A percentile compares a stretch with the other conserved stretches of the same genome.
Conservation (phyloP, 257 asterid species). For the Nicotiana benthamiana region DNA sequence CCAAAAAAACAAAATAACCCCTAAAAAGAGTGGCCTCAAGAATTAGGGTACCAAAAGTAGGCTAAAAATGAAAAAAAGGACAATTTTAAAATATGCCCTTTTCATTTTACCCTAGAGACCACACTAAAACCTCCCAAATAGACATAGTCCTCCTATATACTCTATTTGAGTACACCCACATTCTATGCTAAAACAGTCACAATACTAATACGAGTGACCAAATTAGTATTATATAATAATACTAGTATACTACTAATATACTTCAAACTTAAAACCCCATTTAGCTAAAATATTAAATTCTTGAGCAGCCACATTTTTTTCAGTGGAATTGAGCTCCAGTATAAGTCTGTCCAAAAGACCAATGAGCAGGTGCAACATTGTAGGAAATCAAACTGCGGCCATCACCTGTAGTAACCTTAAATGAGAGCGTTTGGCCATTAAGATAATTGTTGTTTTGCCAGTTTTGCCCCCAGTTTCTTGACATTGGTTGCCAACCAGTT, state of each 20-base stretch:
- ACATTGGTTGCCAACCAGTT: conserved; percentile 73
- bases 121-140: neutral
- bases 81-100: conserved; percentile 44
- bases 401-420: conserved; percentile 74
- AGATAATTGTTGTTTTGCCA: conserved; percentile 78
- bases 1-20: neutral
- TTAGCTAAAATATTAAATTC: neutral
- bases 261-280: neutral
- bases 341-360: conserved; percentile 87
- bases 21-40: conserved; percentile 12
- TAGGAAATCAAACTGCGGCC: conserved; percentile 58
- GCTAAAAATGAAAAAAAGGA: conserved; percentile 18
- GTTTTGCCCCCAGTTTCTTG: conserved; percentile 90
- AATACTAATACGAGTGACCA: conserved; percentile 31
- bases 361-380: conserved; percentile 59
- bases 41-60: conserved; percentile 18
- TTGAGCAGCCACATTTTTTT: neutral
- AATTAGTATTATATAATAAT: neutral
- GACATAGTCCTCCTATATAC: neutral
- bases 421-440: conserved; percentile 77
- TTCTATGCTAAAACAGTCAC: conserved; percentile 19
- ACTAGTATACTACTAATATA: neutral
- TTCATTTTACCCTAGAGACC: conserved; percentile 12
- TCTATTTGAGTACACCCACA: neutral
- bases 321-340: conserved; percentile 70